A percentile compares a stretch with the other conserved stretches of the same genome.
Conservation (phyloP, 768 basidiomycete genomes). For the Gloeopeniophorella convolvens region DNA sequence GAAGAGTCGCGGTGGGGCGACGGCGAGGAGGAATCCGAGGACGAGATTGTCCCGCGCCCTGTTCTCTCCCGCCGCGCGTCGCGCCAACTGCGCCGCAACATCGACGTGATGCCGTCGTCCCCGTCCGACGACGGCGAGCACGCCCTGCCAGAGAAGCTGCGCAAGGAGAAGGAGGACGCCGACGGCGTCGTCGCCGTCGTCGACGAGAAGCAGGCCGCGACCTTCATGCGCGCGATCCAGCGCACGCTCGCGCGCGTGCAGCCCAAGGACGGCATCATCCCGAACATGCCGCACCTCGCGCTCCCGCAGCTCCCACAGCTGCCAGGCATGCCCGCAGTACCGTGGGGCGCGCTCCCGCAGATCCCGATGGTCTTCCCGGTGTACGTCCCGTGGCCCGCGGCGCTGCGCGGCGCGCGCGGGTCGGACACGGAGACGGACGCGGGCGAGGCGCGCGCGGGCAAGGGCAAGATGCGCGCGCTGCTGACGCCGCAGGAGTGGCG, state of each 20-base stretch:
- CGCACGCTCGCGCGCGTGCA: constrained; percentile 59
- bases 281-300: constrained; percentile 42
- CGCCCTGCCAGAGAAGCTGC: background rate
- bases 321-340: constrained; percentile 44
- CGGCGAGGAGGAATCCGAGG: constrained; percentile 57
- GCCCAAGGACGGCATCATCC: constrained; percentile 52
- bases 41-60: constrained; percentile 25
- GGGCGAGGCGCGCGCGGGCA: constrained; percentile 15
- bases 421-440: constrained; percentile 13
- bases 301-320: constrained; percentile 32
- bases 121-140: constrained; percentile 6
- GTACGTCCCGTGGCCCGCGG: constrained; percentile 61
- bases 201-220: constrained; percentile 32
- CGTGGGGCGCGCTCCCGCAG: constrained; percentile 47
- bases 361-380: constrained; percentile 78
- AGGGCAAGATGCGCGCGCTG: constrained; percentile 29
- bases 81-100: constrained; percentile 10
- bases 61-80: constrained; percentile 7
- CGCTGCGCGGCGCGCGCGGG: constrained; percentile 48
- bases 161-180: constrained; percentile 20
- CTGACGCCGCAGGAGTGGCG: constrained; percentile 50
- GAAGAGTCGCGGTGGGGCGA: constrained; percentile 68
- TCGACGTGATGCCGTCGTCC: constrained; percentile 3
- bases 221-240: constrained; percentile 67
- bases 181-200: constrained; percentile 15